These are phyloP conservation scores for Wilcoxina mikolae DNA, from an alignment of 495 filamentous ascomycete species.

Conservation along the genomic window DNA sequence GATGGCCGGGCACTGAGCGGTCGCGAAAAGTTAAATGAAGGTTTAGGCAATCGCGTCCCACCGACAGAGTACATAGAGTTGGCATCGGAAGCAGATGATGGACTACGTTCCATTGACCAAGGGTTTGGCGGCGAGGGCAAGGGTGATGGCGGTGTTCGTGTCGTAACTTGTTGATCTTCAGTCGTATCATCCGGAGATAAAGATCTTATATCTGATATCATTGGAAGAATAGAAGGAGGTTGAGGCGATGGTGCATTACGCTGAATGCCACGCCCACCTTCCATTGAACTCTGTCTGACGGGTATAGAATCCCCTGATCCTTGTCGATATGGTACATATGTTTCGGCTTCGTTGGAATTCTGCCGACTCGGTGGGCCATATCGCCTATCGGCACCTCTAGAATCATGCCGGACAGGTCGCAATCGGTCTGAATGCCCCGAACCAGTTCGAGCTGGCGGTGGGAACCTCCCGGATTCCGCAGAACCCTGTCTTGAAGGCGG, in stretches of 20 bases:
- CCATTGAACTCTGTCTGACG: constrained; percentile 3
- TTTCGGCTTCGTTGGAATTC: constrained; percentile 15
- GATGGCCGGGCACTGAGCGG: constrained; percentile 64
- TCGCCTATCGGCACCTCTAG: constrained; percentile 17
- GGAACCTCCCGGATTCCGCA: constrained; percentile 17
- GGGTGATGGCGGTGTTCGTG: constrained; percentile 37
- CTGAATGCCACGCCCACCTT: not conserved
- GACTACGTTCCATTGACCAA: constrained; percentile 28
- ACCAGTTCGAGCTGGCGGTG: constrained; percentile 16
- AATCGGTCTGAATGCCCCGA: constrained; percentile 17
- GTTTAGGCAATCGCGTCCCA: constrained; percentile 49
- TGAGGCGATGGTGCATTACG: constrained; percentile 1
- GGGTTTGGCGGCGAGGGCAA: constrained; percentile 34
- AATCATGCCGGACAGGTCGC: constrained; percentile 19
- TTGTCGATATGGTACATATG: constrained; percentile 22
- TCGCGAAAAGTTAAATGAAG: constrained; percentile 83
- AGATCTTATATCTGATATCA: not conserved
- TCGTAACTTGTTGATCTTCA: constrained; percentile 38
- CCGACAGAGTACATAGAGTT: constrained; percentile 34
- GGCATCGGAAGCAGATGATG: constrained; percentile 30
- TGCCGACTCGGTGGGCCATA: constrained; percentile 18
- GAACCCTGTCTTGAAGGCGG: constrained; percentile 17
- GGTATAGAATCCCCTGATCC: constrained; percentile 7
- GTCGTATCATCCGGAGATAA: not conserved
- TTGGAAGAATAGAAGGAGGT: constrained; percentile 1